Evolutionary conservation across 2,329 filamentous ascomycete species (phyloP).

Genomic region (Scedosporium minutisporum): DNA sequence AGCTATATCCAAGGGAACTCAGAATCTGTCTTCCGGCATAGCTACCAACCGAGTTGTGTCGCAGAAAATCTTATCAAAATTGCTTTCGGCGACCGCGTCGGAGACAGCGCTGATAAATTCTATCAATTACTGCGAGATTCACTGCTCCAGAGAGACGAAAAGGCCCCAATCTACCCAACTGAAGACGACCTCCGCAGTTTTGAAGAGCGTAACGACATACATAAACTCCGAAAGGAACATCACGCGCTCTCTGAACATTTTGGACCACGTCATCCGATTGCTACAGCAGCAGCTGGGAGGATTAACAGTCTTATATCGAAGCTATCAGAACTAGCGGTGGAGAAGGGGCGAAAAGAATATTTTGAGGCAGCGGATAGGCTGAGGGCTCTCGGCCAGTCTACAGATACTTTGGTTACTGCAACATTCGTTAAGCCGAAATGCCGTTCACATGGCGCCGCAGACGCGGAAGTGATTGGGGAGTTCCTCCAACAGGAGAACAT

Average conservation of each 20-base stretch:
- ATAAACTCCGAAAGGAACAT: not conserved
- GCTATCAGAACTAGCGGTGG: not conserved
- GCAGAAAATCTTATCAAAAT: not conserved
- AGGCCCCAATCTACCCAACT: not conserved
- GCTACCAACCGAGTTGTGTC: not conserved
- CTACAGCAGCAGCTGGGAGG: not conserved
- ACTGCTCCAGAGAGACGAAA: not conserved
- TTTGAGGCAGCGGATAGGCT: not conserved
- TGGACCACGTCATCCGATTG: not conserved
- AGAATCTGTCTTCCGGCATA: not conserved
- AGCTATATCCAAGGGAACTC: not conserved
- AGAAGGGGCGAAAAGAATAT: not conserved
- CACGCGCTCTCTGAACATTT: not conserved
- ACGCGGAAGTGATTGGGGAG: not conserved
- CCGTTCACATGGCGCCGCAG: not conserved
- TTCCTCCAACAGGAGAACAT: not conserved
- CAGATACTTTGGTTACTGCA: not conserved
- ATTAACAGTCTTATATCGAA: not conserved
- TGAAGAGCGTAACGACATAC: not conserved
- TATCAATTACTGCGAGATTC: not conserved
- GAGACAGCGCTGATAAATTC: not conserved
- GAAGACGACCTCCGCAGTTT: not conserved
- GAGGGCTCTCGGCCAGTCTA: not conserved
- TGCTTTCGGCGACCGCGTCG: not conserved
- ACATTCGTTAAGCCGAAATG: not conserved